These are phyloP conservation scores for Aspergillus nidulans DNA, from an alignment of 495 filamentous ascomycete species.

Conservation along the genomic window DNA sequence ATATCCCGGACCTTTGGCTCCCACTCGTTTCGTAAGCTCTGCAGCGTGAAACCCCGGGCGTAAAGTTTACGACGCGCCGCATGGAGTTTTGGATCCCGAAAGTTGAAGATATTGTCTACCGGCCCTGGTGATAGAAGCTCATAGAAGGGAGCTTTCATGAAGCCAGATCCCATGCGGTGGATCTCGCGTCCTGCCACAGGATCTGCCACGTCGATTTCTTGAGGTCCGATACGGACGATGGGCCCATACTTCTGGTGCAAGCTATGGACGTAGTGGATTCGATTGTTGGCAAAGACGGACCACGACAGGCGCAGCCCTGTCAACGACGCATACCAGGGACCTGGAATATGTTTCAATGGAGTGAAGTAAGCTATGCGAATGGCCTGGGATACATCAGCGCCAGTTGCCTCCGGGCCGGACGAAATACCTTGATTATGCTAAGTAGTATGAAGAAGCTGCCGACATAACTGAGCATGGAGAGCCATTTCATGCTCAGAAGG, in stretches of 20 bases:
- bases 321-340: not conserved
- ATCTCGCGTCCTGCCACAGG: constrained; percentile 1
- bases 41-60: constrained; percentile 25
- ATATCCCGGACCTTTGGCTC: constrained; percentile 17
- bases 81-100: constrained; percentile 19
- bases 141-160: constrained; percentile 9
- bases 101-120: constrained; percentile 25
- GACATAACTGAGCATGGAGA: not conserved
- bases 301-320: not conserved
- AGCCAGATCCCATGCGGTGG: constrained; percentile 6
- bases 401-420: not conserved
- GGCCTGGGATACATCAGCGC: not conserved
- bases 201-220: constrained; percentile 7
- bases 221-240: constrained; percentile 8
- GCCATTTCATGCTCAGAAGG: not conserved
- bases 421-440: not conserved
- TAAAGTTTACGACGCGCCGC: constrained; percentile 21
- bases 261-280: constrained; percentile 3
- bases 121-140: constrained; percentile 3
- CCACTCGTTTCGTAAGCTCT: constrained; percentile 15
- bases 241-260: constrained; percentile 5
- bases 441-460: not conserved
- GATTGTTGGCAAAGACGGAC: not conserved
- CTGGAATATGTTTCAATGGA: not conserved
- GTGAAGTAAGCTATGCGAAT: not conserved